Evolutionary conservation across 345 rosid species (phyloP).

Genomic region (Excoecaria agallocha): DNA sequence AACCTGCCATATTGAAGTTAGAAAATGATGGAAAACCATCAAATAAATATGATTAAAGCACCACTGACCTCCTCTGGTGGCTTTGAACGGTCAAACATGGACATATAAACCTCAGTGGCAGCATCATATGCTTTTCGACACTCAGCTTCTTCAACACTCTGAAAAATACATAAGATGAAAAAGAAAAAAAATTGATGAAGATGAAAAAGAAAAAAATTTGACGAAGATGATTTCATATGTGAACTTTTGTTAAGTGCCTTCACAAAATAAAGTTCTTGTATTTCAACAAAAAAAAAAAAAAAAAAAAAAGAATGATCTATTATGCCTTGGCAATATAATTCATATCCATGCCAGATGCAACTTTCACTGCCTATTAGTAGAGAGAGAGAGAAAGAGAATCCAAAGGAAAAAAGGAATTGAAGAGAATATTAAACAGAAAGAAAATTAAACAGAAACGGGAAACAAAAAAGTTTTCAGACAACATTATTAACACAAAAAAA

Average conservation of each 20-base stretch:
- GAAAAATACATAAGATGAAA: slow-evolving; percentile 13
- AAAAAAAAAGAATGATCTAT: not conserved
- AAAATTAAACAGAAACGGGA: not conserved
- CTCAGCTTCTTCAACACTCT: slow-evolving; percentile 99
- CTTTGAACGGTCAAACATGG: slow-evolving; percentile 65
- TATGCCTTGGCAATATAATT: not conserved
- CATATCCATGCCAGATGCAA: not conserved
- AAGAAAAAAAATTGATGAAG: not conserved
- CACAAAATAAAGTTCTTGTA: not conserved
- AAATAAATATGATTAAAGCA: slow-evolving; percentile 13
- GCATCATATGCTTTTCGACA: slow-evolving; percentile 87
- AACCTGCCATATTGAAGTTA: slow-evolving; percentile 48
- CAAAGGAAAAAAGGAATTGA: not conserved
- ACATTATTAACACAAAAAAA: too few species aligned
- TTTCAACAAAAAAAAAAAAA: too few species aligned
- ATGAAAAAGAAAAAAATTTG: too few species aligned
- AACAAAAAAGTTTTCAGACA: not conserved
- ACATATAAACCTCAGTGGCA: slow-evolving; percentile 68
- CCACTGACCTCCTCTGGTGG: slow-evolving; percentile 81
- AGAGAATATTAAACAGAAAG: not conserved
- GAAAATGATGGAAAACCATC: slow-evolving; percentile 22
- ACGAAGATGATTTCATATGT: not conserved
- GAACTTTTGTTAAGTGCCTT: not conserved
- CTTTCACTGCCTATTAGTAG: not conserved
- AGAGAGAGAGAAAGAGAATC: not conserved